Evolutionary conservation across 2,329 filamentous ascomycete genomes (phyloP), one percentile per base, ranked within the genome.

Genomic region (Aspergillus unguis): DNA sequence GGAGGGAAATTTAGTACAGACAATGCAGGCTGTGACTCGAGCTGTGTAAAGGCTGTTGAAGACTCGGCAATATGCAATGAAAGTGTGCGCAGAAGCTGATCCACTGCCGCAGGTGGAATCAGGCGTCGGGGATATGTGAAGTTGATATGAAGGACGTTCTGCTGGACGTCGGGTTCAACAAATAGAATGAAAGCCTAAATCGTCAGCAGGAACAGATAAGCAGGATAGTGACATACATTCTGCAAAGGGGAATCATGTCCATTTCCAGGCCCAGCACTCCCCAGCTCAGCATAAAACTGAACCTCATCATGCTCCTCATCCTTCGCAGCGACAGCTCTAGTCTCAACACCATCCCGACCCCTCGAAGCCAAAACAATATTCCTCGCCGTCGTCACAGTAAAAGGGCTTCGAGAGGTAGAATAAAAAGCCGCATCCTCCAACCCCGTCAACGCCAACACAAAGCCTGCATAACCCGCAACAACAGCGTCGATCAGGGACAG

Each of bases 1-100:
- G 64, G 54, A 10, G 64, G 63, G 44, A 63, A 65, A 47, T 66
- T 66, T 38, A 65, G 32, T 36, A 65, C 51, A 7, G 64, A 66
- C 29, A 58, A 50, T 32, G 59, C 47, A 8, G 58, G 60, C 6
- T 52, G 32, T 17, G 48, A 28, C n/a, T 38, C 40, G 17, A 50
- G 37, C 17, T 46, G 33, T 6, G 47, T 35, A 4, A 56, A 26
- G 26, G 44, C 54, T 17, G 52, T 8, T 7, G 58, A 56, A 26
- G 60, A 60, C 8, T 58, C 44, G 6, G 44, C 45, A 9, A 64
- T 32, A 33, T 50, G 45, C 9, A 53, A 40, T 7, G 55, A 54
- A 11, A 64, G 35, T n/a, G 52, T 57, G 11, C 48, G 54, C 43
- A 63, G 50, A 11, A 65, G 44, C 47, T 64, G 62, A 3, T 52